phyloP scores from a whole-genome alignment of 371 early-diverging fungal genomes.

The Blakeslea trispora region DNA sequence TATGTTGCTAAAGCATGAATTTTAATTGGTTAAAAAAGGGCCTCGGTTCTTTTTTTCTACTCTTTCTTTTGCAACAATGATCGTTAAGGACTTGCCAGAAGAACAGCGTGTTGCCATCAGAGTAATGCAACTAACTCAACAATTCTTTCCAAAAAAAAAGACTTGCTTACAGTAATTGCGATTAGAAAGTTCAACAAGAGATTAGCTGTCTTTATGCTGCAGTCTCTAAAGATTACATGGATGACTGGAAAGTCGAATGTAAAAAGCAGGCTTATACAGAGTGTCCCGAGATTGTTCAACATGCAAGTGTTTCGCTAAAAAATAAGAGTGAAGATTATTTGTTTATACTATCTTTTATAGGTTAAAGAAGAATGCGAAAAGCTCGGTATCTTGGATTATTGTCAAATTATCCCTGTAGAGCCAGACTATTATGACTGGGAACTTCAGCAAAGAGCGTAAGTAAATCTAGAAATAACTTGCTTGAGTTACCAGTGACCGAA shows the following conservation, averaged over 20 bases:
- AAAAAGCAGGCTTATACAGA: constrained; percentile 16
- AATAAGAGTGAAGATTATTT: neutral
- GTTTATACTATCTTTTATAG: constrained; percentile 20
- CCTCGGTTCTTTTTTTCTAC: no score
- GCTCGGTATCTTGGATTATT: constrained; percentile 27
- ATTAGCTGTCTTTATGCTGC: constrained; percentile 25
- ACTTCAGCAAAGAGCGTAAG: constrained; percentile 66
- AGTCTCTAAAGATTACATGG: constrained; percentile 23
- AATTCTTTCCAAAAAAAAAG: neutral
- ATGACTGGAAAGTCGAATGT: constrained; percentile 23
- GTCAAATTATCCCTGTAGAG: constrained; percentile 61
- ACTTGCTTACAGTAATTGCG: neutral
- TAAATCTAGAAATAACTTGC: neutral
- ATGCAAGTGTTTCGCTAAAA: constrained; percentile 8
- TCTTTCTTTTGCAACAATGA: constrained; percentile 7
- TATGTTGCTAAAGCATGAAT: no score
- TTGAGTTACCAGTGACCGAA: no score
- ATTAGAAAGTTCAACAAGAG: constrained; percentile 24
- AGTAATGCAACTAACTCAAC: constrained; percentile 4
- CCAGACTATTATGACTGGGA: constrained; percentile 78
- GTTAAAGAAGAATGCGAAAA: constrained; percentile 30
- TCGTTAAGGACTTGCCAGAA: constrained; percentile 18
- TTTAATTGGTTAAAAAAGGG: no score
- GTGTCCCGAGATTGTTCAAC: constrained; percentile 24
- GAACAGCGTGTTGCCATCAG: constrained; percentile 15